Conservation (phyloP, 805 yeast species). For the Zygoascus ofunaensis region DNA sequence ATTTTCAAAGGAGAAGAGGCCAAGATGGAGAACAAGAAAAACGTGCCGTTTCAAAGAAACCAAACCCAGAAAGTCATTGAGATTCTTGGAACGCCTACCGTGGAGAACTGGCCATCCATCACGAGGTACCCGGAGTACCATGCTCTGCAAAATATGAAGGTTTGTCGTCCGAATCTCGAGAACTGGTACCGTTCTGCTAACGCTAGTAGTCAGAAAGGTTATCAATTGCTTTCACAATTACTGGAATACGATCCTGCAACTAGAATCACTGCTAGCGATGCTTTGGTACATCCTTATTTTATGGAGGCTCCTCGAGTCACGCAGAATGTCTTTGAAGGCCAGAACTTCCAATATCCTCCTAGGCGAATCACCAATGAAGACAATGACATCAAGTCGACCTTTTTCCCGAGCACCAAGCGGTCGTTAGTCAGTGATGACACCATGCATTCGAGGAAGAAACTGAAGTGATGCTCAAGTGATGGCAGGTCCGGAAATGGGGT, state of each 20-base stretch:
- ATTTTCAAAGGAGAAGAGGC: slow-evolving; percentile 97
- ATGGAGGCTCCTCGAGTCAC: slow-evolving; percentile 57
- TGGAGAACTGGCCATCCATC: slow-evolving; percentile 69
- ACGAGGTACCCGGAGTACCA: slow-evolving; percentile 76
- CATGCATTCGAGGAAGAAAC: slow-evolving; percentile 19
- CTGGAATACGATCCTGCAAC: slow-evolving; percentile 76
- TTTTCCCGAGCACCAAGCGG: slow-evolving; percentile 28
- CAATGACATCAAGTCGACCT: slow-evolving; percentile 51
- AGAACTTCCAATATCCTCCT: slow-evolving; percentile 67
- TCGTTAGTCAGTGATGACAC: slow-evolving; percentile 19
- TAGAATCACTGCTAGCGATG: slow-evolving; percentile 68
- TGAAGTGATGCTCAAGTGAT: slow-evolving; percentile 12
- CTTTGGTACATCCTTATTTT: slow-evolving; percentile 73
- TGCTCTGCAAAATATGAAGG: slow-evolving; percentile 45
- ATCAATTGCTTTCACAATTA: slow-evolving; percentile 52
- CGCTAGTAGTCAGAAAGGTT: slow-evolving; percentile 59
- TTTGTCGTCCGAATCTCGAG: slow-evolving; percentile 59
- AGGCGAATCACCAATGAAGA: slow-evolving; percentile 84
- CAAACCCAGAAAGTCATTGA: slow-evolving; percentile 88
- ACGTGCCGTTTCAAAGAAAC: slow-evolving; percentile 87
- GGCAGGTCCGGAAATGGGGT: not conserved
- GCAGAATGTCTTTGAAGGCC: slow-evolving; percentile 72
- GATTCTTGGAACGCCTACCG: slow-evolving; percentile 82
- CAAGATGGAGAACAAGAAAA: slow-evolving; percentile 86
- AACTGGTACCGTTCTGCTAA: slow-evolving; percentile 85